phyloP scores from a whole-genome alignment of 768 basidiomycete genomes.

The Hemileccinum rubropunctum region DNA sequence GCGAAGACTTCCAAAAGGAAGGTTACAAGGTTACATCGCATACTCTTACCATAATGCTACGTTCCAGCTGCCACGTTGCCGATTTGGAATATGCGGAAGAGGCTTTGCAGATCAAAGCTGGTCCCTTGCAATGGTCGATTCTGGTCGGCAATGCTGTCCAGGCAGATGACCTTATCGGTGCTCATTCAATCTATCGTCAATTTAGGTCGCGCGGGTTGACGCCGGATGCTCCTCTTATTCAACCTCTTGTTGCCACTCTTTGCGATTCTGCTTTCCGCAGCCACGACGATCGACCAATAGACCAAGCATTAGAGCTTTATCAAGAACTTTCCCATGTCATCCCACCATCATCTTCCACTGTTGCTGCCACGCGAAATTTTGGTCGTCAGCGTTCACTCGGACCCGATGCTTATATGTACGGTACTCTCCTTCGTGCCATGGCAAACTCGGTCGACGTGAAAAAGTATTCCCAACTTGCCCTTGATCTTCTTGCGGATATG shows the following conservation, averaged over 20 bases:
- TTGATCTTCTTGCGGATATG: slow-evolving; percentile 67
- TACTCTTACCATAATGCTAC: slow-evolving; percentile 43
- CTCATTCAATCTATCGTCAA: slow-evolving; percentile 48
- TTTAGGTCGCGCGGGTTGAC: slow-evolving; percentile 42
- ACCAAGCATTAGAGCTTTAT: slow-evolving; percentile 55
- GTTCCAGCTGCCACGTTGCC: slow-evolving; percentile 36
- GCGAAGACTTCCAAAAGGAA: slow-evolving; percentile 29
- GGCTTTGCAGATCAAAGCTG: slow-evolving; percentile 39
- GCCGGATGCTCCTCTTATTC: slow-evolving; percentile 50
- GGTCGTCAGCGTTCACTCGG: slow-evolving; percentile 37
- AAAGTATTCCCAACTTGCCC: slow-evolving; percentile 47
- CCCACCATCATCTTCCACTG: slow-evolving; percentile 22
- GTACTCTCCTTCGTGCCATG: slow-evolving; percentile 49
- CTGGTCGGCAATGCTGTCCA: slow-evolving; percentile 52
- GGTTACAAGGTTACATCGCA: slow-evolving; percentile 32
- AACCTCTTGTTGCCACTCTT: slow-evolving; percentile 52
- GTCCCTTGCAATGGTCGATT: slow-evolving; percentile 49
- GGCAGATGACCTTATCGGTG: slow-evolving; percentile 36
- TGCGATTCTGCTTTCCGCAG: slow-evolving; percentile 38
- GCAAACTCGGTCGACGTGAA: slow-evolving; percentile 41
- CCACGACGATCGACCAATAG: slow-evolving; percentile 43
- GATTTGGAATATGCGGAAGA: slow-evolving; percentile 44
- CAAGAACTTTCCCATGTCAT: slow-evolving; percentile 40
- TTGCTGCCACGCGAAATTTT: slow-evolving; percentile 12
- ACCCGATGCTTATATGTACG: slow-evolving; percentile 54